Evolutionary conservation across 768 basidiomycete species (phyloP).

Genomic region (Trametes cinnabarina): DNA sequence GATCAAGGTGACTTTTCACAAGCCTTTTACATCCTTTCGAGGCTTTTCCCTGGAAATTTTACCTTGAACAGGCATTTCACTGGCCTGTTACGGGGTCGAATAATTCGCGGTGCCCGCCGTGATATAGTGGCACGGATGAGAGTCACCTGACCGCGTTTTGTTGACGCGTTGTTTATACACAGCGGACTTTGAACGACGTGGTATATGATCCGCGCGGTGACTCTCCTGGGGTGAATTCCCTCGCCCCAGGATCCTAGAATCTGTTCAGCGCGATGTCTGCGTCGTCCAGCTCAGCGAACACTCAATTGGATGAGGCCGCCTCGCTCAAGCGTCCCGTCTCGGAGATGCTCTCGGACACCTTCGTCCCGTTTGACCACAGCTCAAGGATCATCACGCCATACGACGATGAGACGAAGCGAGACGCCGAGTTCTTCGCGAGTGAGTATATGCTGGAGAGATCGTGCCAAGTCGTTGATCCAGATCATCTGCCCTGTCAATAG

Average conservation of each 20-base stretch:
- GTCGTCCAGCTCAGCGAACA: background rate
- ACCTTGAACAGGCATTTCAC: too few species aligned
- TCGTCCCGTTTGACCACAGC: conserved; percentile 32
- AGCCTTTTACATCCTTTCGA: too few species aligned
- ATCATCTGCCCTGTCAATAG: conserved; percentile 19
- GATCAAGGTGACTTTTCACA: too few species aligned
- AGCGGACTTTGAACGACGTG: background rate
- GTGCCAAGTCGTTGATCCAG: background rate
- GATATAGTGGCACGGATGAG: too few species aligned
- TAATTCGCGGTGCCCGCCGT: too few species aligned
- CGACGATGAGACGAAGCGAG: conserved; percentile 34
- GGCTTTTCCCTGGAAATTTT: too few species aligned
- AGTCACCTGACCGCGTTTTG: background rate
- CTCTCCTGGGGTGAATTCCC: too few species aligned
- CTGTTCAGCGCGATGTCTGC: background rate
- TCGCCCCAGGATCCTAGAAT: background rate
- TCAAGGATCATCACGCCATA: conserved; percentile 34
- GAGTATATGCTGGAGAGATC: conserved; percentile 21
- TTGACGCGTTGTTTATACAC: background rate
- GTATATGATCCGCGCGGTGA: too few species aligned
- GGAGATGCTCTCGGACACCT: conserved; percentile 27
- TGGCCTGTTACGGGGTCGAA: too few species aligned
- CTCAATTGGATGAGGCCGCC: background rate
- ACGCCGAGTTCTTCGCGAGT: conserved; percentile 36
- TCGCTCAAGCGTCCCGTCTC: conserved; percentile 12